These are phyloP conservation scores for Stagonosporopsis cucurbitacearum DNA, from an alignment of 2,329 filamentous ascomycete genomes.

Conservation along the genomic window DNA sequence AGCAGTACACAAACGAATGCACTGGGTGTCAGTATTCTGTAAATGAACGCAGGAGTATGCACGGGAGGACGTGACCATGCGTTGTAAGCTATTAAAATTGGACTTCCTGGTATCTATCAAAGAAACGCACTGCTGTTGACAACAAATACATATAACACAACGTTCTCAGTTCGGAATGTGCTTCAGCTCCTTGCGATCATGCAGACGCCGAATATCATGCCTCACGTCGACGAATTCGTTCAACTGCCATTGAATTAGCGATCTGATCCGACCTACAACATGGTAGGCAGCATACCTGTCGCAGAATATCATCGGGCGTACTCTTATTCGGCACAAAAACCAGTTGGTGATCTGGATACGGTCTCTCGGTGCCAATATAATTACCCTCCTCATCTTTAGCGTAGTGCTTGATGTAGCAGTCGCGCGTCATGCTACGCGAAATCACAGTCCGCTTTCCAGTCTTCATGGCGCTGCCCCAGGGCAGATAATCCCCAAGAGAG, in stretches of 20 bases:
- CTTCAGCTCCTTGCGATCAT: conserved; percentile 10
- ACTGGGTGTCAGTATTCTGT: neutral
- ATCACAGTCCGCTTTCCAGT: conserved; percentile 11
- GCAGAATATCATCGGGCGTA: conserved; percentile 10
- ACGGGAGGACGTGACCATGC: neutral
- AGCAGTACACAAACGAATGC: neutral
- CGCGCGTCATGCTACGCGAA: conserved; percentile 16
- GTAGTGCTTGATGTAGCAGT: conserved; percentile 17
- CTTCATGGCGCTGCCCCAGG: conserved; percentile 10
- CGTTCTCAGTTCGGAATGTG: neutral
- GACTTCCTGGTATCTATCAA: neutral
- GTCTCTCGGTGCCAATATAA: conserved; percentile 15
- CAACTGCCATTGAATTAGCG: conserved; percentile 1
- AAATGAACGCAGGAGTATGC: neutral
- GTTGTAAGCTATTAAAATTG: neutral
- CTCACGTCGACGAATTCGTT: conserved; percentile 13
- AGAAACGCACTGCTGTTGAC: neutral
- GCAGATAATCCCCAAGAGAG: conserved; percentile 11
- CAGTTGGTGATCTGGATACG: conserved; percentile 10
- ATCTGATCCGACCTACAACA: neutral
- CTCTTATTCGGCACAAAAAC: conserved; percentile 16
- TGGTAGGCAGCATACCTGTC: neutral
- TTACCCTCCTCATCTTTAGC: conserved; percentile 16
- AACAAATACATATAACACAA: neutral
- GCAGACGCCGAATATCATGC: conserved; percentile 10